A percentile compares a stretch with the other conserved stretches of the same genome.
These are phyloP conservation scores for Brachypodium distachyon DNA, from an alignment of 202 grass and related monocot genomes.

Conservation along the genomic window DNA sequence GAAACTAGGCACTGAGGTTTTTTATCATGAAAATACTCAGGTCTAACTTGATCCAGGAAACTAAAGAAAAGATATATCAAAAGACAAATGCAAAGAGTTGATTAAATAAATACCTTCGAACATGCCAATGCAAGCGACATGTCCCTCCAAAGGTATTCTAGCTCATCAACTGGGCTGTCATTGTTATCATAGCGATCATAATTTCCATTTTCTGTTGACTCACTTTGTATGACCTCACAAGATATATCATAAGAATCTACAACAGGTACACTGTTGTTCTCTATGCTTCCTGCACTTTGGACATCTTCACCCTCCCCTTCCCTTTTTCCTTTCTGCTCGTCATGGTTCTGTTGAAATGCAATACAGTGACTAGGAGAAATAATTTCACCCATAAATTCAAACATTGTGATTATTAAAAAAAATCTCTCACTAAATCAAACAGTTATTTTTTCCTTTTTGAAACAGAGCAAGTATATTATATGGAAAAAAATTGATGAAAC, in stretches of 20 bases:
- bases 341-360: slow-evolving; percentile 27
- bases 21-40: neutral
- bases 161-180: slow-evolving; percentile 8
- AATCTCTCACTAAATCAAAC: neutral
- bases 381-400: neutral
- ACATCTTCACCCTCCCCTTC: slow-evolving; percentile 7
- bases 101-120: slow-evolving; percentile 44
- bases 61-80: neutral
- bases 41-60: slow-evolving; percentile 3
- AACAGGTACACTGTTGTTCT: slow-evolving; percentile 8
- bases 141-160: slow-evolving; percentile 60
- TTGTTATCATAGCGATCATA: slow-evolving; percentile 14
- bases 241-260: slow-evolving; percentile 20
- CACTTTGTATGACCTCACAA: slow-evolving; percentile 17
- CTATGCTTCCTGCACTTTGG: neutral
- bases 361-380: neutral
- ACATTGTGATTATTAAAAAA: neutral
- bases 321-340: slow-evolving; percentile 3
- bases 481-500: slow-evolving; percentile 10
- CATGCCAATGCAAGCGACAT: slow-evolving; percentile 74
- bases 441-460: neutral
- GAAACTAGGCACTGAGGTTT: neutral
- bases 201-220: slow-evolving; percentile 12
- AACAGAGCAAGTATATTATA: neutral
- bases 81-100: neutral